Conservation (phyloP, 2,329 filamentous ascomycete genomes). For the Trematosphaeria pertusa region DNA sequence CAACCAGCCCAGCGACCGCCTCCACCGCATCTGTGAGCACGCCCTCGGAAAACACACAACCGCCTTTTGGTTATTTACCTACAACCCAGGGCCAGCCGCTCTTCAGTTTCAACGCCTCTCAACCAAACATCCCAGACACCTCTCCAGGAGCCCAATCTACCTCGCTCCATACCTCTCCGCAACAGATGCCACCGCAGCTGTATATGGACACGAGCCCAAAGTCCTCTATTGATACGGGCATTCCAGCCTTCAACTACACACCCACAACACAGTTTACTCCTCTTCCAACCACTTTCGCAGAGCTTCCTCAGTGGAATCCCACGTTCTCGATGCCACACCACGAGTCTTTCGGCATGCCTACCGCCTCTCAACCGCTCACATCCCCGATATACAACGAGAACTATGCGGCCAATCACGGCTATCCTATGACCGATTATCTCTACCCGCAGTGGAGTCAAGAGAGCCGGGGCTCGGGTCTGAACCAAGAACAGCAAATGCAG, state of each 20-base stretch:
- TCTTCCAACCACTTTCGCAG: slow-evolving; percentile 45
- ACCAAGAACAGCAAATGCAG: slow-evolving; percentile 81
- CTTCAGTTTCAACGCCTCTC: slow-evolving; percentile 35
- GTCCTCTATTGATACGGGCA: slow-evolving; percentile 32
- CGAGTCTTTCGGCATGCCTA: slow-evolving; percentile 34
- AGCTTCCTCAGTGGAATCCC: slow-evolving; percentile 46
- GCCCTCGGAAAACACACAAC: slow-evolving; percentile 40
- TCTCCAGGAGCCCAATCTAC: slow-evolving; percentile 29
- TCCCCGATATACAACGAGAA: slow-evolving; percentile 44
- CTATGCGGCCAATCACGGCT: slow-evolving; percentile 44
- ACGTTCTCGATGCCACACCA: slow-evolving; percentile 43
- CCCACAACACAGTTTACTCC: slow-evolving; percentile 39
- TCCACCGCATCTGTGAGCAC: slow-evolving; percentile 48
- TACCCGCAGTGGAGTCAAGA: slow-evolving; percentile 66
- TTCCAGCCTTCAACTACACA: slow-evolving; percentile 38
- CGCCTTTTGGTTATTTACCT: slow-evolving; percentile 48
- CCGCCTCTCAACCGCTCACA: slow-evolving; percentile 27
- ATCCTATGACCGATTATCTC: slow-evolving; percentile 49
- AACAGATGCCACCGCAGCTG: slow-evolving; percentile 29
- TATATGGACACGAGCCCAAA: slow-evolving; percentile 41
- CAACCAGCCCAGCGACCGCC: slow-evolving; percentile 53
- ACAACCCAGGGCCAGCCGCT: slow-evolving; percentile 35
- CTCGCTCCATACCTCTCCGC: slow-evolving; percentile 34
- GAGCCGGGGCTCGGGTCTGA: slow-evolving; percentile 59
- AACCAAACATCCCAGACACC: slow-evolving; percentile 22